phyloP scores from a whole-genome alignment of 1,139 yeast species.

The Protomyces arabidopsidicola region DNA sequence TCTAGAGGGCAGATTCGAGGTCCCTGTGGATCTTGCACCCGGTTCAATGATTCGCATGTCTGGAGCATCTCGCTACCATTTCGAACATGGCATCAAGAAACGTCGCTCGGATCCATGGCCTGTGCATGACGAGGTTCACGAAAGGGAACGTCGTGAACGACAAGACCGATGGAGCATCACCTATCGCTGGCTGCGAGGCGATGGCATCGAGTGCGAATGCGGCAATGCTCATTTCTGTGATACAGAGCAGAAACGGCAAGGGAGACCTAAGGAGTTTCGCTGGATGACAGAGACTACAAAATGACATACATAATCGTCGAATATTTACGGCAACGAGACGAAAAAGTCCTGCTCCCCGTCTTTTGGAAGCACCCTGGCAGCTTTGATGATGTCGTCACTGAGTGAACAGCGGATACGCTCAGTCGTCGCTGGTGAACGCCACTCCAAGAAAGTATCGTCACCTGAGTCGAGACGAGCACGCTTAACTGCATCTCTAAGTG shows the following conservation, averaged over 20 bases:
- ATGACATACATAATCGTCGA: not conserved
- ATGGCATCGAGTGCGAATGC: slow-evolving; percentile 8
- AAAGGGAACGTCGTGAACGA: not conserved
- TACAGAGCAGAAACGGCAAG: slow-evolving; percentile 18
- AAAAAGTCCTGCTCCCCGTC: slow-evolving; percentile 41
- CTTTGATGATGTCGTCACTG: slow-evolving; percentile 41
- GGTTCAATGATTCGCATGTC: slow-evolving; percentile 24
- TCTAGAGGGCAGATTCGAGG: not conserved
- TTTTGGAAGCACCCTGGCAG: slow-evolving; percentile 40
- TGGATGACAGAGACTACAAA: slow-evolving; percentile 4
- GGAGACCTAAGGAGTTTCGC: slow-evolving; percentile 18
- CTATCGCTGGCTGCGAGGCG: slow-evolving; percentile 14
- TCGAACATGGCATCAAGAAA: slow-evolving; percentile 23
- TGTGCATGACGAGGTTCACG: not conserved
- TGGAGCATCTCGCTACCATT: slow-evolving; percentile 8
- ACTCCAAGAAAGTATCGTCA: slow-evolving; percentile 35
- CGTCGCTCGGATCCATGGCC: slow-evolving; percentile 10
- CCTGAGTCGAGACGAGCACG: slow-evolving; percentile 35
- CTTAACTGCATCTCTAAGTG: slow-evolving; percentile 45
- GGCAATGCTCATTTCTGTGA: slow-evolving; percentile 11
- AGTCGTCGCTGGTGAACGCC: slow-evolving; percentile 44
- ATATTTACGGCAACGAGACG: slow-evolving; percentile 33
- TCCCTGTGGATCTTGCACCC: slow-evolving; percentile 10
- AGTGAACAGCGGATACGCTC: slow-evolving; percentile 44
- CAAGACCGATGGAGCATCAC: slow-evolving; percentile 25